Evolutionary conservation across 371 early-diverging fungal species (phyloP), one percentile per base, ranked within the genome.

Genomic region (Phascolomyces articulosus): DNA sequence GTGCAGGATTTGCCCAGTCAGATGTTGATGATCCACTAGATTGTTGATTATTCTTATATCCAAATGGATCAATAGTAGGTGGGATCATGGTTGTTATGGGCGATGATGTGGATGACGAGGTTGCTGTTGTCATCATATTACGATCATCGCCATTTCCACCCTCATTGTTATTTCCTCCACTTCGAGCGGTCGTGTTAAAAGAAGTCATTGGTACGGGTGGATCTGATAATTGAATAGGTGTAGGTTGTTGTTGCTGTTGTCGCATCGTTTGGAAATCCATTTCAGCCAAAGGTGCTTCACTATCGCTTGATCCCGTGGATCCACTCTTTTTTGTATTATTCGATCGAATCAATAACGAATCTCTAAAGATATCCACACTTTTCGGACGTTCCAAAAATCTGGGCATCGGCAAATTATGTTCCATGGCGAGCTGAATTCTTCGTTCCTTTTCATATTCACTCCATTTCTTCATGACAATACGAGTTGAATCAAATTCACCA

Each of bases 381-480:
- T 60, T 62, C 0, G 65, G 61, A 28, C 64, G 65, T 20, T 72
- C 68, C 27, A 63, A 29, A 29, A 72, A 72, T 24, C 66, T 62
- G 20, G 72, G 72, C 3, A 61, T 11, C 0, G 72, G 68, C 57
- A 72, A 44, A 55, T 68, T 68, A 41, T 60, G 66, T 41, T 68
- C 68, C 8, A 63, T 20, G 10, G 72, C 72, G 0, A 63, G 40
- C 20, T 61, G 53, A 31, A 64, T 51, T 9, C 68, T 60, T 0
- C 74, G 74, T 28, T 70, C 74, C 49, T 66, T 63, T 70, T 87
- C 87, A 51, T 81, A 92, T 65, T 92, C 93, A 44, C 86, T 78
- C 90, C 90, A 90, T 54, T 85, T 81, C 67, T 86, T 86, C 90
- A 90, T 88, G 26, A 79, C 77, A 53, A 90, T 86, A 55, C 83